Conservation (phyloP, 306 rosid species). For the Malus sylvestris region DNA sequence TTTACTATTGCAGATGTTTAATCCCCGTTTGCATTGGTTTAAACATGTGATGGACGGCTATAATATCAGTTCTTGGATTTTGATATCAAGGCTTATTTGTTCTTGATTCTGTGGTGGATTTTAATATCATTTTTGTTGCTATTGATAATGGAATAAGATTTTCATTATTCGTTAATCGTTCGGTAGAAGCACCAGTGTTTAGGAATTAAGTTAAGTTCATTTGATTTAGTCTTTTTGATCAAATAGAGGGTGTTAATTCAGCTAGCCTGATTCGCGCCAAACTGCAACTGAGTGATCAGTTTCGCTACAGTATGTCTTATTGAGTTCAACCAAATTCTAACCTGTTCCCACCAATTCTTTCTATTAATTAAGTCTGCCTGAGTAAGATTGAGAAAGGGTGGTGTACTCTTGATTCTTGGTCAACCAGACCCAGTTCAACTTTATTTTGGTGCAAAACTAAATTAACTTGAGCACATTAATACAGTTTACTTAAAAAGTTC, state of each 20-base stretch:
- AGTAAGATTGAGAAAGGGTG: not conserved
- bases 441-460: not conserved
- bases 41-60: not conserved
- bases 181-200: not conserved
- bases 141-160: not conserved
- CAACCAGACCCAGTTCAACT: not conserved
- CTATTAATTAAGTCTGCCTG: not conserved
- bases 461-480: not conserved
- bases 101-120: not conserved
- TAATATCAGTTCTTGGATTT: not conserved
- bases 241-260: not conserved
- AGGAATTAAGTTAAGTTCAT: not conserved
- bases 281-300: not conserved
- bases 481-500: not conserved
- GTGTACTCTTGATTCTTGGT: not conserved
- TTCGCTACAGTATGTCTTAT: not conserved
- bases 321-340: not conserved
- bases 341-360: not conserved
- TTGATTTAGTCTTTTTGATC: not conserved
- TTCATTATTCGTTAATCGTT: not conserved
- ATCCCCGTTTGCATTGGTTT: not conserved
- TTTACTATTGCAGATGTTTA: not conserved
- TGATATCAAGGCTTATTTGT: not conserved
- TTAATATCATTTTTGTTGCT: not conserved
- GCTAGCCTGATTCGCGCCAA: not conserved